These are phyloP conservation scores for Oemleria cerasiformis DNA, from an alignment of 306 rosid species.

Conservation along the genomic window DNA sequence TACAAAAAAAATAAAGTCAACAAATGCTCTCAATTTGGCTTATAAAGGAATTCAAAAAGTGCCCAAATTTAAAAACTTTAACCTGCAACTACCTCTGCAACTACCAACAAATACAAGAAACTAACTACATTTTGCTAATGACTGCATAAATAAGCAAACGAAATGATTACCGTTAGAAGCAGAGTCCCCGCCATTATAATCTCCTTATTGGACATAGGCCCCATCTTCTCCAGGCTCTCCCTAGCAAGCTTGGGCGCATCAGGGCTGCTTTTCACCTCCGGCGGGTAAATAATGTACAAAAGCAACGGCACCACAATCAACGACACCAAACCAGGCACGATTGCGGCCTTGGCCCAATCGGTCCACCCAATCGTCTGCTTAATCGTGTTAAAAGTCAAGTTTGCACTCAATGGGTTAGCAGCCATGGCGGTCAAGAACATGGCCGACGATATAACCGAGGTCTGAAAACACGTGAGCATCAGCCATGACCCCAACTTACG, in stretches of 20 bases:
- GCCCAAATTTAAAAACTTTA: not conserved
- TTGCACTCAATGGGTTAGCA: slow-evolving; percentile 89
- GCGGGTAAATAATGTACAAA: slow-evolving; percentile 80
- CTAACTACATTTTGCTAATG: not conserved
- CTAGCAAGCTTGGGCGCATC: slow-evolving; percentile 91
- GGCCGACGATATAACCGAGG: slow-evolving; percentile 89
- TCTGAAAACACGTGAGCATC: slow-evolving; percentile 97
- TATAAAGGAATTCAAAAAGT: not conserved
- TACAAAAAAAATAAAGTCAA: too few relatives aligned
- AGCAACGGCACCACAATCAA: slow-evolving; percentile 82
- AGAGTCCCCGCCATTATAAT: slow-evolving; percentile 85
- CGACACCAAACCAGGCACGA: slow-evolving; percentile 87
- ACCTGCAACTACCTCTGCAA: not conserved
- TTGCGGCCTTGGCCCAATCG: slow-evolving; percentile 89
- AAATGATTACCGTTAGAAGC: slow-evolving; percentile 66
- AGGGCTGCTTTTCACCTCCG: slow-evolving; percentile 77
- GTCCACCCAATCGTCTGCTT: slow-evolving; percentile 92
- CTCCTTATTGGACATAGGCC: slow-evolving; percentile 76
- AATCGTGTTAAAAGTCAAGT: slow-evolving; percentile 64
- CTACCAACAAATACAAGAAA: not conserved
- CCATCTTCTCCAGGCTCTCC: slow-evolving; percentile 88
- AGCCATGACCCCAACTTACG: slow-evolving; percentile 74
- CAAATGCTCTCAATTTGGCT: not conserved
- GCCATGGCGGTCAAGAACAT: slow-evolving; percentile 99
- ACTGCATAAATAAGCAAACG: not conserved